Evolutionary conservation across 306 rosid species (phyloP), one percentile per base, ranked within the genome.

Genomic region (Begonia peltatifolia): DNA sequence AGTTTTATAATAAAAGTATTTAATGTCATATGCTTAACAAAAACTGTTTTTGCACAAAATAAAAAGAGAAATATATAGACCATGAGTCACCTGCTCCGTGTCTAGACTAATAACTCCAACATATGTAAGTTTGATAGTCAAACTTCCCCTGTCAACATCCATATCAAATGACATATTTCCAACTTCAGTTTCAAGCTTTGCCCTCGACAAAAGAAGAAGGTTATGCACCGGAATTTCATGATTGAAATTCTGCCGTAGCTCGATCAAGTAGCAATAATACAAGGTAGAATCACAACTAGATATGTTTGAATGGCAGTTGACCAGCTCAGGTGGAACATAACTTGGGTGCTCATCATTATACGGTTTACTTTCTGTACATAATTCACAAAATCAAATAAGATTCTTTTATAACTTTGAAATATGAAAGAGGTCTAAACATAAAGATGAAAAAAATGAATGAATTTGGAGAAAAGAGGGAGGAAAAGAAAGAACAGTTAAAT

Each of bases 261-360:
- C 80, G n/a, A 89, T 74, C 9, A 74, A 46, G 74, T 89, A 89
- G 73, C 94, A 80, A 58, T 82, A 68, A 68, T 82, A 89, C 14
- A 46, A 13, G 14, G 61, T 63, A 36, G 38, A 3, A 30, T 6
- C 9, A 30, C 38, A 30, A 6, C 25, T 53, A 22, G 71, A 53
- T 50, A 50, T 65, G 13, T 59, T 56, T 4, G 72, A 52, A 50
- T 46, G 10, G 38, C 25, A 50, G 36, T 70, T 66, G 30, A 78
- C 81, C 61, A 85, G 52, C 73, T 81, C 88, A 14, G 47, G 35
- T 62, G 97, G 95, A 11, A 69, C 57, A 71, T 78, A 82, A 57
- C 59, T 52, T 16, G 85, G 82, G 41, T 82, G 93, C 46, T 66
- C 75, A 59, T 76, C 87, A 64, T 60, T 43, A 10, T 66, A 74